These are phyloP conservation scores for Diaporthe velutina DNA, from an alignment of 2,329 filamentous ascomycete genomes.

Conservation along the genomic window DNA sequence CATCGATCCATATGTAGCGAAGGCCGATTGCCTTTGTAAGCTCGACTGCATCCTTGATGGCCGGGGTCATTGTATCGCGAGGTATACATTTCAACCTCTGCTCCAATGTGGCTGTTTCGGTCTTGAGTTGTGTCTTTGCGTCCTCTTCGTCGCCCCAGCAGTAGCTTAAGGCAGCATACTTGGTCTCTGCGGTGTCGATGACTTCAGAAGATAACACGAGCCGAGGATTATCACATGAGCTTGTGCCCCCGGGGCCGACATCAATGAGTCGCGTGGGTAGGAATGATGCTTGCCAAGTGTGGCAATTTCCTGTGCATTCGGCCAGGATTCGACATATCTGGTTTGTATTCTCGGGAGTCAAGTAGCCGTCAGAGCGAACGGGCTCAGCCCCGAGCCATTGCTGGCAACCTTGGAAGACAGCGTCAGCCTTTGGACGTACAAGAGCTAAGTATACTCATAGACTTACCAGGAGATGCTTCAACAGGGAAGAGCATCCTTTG, in stretches of 20 bases:
- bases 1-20: slow-evolving; percentile 1
- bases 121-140: not conserved
- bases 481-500: not conserved
- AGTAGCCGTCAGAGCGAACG: not conserved
- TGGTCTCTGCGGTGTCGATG: not conserved
- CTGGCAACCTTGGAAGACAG: not conserved
- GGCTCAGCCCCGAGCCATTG: not conserved
- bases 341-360: not conserved
- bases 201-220: not conserved
- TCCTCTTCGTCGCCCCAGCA: not conserved
- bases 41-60: not conserved
- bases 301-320: not conserved
- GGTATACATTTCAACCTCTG: not conserved
- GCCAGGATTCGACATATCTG: not conserved
- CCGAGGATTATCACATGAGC: not conserved
- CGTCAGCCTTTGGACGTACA: not conserved
- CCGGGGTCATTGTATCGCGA: not conserved
- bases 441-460: fast-evolving
- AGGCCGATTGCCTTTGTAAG: not conserved
- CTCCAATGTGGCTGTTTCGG: not conserved
- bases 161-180: no score
- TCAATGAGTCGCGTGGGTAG: not conserved
- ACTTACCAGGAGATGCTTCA: not conserved
- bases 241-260: not conserved
- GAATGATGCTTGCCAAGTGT: not conserved